phyloP scores from a whole-genome alignment of 1,284 basidiomycete genomes.

The Cutaneotrichosporon dermatis region DNA sequence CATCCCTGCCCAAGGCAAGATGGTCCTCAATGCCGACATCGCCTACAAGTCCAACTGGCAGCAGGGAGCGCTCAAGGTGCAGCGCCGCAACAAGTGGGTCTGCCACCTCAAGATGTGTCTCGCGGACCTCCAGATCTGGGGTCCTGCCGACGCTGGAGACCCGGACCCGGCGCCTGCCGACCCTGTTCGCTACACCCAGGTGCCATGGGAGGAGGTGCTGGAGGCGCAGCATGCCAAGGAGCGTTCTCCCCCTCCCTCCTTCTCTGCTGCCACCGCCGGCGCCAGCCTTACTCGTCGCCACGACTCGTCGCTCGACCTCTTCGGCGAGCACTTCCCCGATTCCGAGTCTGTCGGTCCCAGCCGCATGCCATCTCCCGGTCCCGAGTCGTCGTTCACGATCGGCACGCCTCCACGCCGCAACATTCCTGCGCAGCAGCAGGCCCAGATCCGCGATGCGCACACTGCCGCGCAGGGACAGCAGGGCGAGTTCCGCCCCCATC shows the following conservation, averaged over 20 bases:
- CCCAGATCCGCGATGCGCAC: conserved; percentile 1
- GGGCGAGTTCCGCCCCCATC: neutral
- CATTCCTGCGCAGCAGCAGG: neutral
- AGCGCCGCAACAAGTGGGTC: conserved; percentile 86
- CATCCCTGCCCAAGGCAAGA: conserved; percentile 74
- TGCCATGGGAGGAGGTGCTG: conserved; percentile 65
- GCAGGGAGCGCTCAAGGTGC: conserved; percentile 63
- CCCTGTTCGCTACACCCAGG: conserved; percentile 61
- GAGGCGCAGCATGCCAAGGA: conserved; percentile 47
- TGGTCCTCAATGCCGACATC: conserved; percentile 75
- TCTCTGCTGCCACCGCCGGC: conserved; percentile 36
- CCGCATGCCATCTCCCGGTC: conserved; percentile 18
- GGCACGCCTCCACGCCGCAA: conserved; percentile 7
- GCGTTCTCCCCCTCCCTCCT: conserved; percentile 40
- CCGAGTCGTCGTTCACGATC: conserved; percentile 5
- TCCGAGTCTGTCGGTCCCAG: conserved; percentile 17
- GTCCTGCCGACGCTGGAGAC: conserved; percentile 63
- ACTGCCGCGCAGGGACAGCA: neutral
- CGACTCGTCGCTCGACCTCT: conserved; percentile 43
- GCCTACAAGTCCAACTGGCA: conserved; percentile 83
- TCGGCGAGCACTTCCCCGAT: conserved; percentile 27
- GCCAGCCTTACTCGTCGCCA: conserved; percentile 31
- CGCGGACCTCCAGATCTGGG: conserved; percentile 66
- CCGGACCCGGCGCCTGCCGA: conserved; percentile 54
- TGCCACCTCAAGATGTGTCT: conserved; percentile 73